phyloP scores from a whole-genome alignment of 768 basidiomycete genomes.

The Pholiota conissans region DNA sequence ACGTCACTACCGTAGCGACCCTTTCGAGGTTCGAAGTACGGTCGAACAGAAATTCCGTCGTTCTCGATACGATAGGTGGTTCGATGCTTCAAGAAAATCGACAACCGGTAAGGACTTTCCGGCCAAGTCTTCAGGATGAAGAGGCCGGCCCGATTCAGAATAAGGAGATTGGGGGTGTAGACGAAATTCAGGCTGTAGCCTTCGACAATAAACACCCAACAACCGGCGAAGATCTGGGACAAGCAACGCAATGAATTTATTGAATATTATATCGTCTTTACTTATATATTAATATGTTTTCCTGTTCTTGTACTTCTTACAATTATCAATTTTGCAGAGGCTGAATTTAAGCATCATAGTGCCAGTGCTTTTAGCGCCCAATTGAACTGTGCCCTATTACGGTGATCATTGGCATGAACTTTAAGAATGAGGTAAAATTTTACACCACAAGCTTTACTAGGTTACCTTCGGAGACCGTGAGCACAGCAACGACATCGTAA shows the following conservation, averaged over 20 bases:
- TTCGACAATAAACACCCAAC: background rate
- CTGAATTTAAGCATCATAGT: no score
- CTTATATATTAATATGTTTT: no score
- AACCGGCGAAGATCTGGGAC: background rate
- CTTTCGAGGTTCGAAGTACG: slow-evolving; percentile 8
- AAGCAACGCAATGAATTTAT: background rate
- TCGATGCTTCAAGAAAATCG: background rate
- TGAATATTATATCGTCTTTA: background rate
- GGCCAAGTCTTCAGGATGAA: background rate
- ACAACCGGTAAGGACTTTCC: background rate
- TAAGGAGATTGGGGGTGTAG: background rate
- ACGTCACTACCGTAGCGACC: background rate
- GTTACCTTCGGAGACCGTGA: no score
- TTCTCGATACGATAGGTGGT: slow-evolving; percentile 10
- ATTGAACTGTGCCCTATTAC: no score
- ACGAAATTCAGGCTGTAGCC: background rate
- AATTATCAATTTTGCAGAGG: no score
- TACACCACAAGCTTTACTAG: no score
- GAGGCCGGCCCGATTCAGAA: background rate
- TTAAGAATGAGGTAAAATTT: no score
- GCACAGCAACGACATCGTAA: no score
- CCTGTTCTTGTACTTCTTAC: no score
- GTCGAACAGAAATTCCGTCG: background rate
- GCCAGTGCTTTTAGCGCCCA: no score
- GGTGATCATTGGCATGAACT: no score